These are phyloP conservation scores for Salvia sclarea DNA, from an alignment of 305 asterid genomes.

Conservation along the genomic window DNA sequence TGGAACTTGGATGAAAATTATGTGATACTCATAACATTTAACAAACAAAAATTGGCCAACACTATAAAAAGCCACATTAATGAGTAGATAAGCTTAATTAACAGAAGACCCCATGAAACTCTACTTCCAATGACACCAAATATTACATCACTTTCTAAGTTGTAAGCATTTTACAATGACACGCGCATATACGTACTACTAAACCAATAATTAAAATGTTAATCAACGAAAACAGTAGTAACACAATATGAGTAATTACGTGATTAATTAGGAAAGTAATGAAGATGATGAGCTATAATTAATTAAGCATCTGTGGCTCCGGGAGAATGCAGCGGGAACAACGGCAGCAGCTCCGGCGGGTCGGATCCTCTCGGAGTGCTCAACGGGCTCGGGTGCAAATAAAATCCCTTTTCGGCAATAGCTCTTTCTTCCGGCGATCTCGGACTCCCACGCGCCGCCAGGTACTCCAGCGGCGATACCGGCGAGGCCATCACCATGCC, in stretches of 20 bases:
- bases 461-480: constrained; percentile 61
- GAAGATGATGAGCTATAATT: background rate
- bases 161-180: background rate
- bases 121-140: background rate
- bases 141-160: background rate
- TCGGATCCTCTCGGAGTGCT: constrained; percentile 59
- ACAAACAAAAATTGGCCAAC: no score
- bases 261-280: background rate
- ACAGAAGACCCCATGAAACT: background rate
- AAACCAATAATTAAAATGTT: background rate
- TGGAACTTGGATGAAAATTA: no score
- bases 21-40: no score
- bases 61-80: constrained; percentile 9
- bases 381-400: constrained; percentile 66
- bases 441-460: constrained; percentile 56
- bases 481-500: constrained; percentile 59
- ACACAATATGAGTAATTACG: background rate
- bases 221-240: constrained; percentile 12
- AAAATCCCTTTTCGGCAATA: constrained; percentile 72
- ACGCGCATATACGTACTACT: background rate
- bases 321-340: constrained; percentile 74
- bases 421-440: constrained; percentile 62
- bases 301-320: constrained; percentile 23
- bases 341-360: constrained; percentile 75
- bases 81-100: constrained; percentile 1